These are phyloP conservation scores for Paragyromitra xinjiangensis DNA, from an alignment of 495 filamentous ascomycete genomes.

Conservation along the genomic window DNA sequence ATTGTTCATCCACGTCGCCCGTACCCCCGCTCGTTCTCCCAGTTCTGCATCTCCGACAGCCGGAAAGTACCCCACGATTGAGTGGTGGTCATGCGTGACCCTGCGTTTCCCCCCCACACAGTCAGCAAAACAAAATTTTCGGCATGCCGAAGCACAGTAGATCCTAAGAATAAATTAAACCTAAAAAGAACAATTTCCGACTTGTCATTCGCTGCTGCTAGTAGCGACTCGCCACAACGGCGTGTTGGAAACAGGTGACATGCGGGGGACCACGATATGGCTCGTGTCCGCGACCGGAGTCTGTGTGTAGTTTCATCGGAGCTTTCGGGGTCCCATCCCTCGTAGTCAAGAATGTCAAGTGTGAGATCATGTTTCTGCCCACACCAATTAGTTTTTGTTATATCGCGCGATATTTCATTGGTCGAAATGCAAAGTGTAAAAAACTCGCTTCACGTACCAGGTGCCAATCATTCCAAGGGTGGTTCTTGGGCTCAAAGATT, in stretches of 20 bases:
- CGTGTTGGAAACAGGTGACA: conserved; percentile 48
- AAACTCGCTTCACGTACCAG: conserved; percentile 49
- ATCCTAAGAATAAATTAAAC: conserved; percentile 50
- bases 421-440: conserved; percentile 29
- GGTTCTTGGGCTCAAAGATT: conserved; percentile 55
- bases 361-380: conserved; percentile 54
- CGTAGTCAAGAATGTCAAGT: conserved; percentile 51
- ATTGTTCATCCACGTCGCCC: conserved; percentile 55
- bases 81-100: conserved; percentile 52
- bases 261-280: conserved; percentile 57
- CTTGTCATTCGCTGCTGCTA: conserved; percentile 62
- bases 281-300: conserved; percentile 56
- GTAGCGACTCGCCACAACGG: conserved; percentile 51
- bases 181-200: conserved; percentile 60
- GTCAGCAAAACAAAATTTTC: conserved; percentile 46
- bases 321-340: conserved; percentile 48
- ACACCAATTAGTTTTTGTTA: conserved; percentile 49
- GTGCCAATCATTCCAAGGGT: conserved; percentile 54
- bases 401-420: conserved; percentile 40
- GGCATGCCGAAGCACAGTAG: conserved; percentile 50
- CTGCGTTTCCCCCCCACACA: conserved; percentile 49
- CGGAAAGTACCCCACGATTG: conserved; percentile 53
- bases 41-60: conserved; percentile 44
- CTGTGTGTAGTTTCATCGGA: conserved; percentile 50
- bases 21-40: conserved; percentile 33